Base-by-base conservation (phyloP, 768 basidiomycete species). In the Podaxis rugospora region DNA sequence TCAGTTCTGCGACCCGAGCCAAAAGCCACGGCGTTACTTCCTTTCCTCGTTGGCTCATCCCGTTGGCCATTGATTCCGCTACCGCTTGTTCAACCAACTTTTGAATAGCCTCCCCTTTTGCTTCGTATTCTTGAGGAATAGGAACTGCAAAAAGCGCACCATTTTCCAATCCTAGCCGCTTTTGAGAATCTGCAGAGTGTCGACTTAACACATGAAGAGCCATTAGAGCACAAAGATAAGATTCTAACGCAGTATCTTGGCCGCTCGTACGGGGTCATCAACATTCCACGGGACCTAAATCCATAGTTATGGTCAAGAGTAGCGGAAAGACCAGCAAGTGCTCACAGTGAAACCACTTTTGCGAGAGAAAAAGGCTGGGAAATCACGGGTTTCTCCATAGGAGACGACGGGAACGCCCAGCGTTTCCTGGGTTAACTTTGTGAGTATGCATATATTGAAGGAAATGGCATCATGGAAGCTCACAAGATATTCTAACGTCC, bases 1-100 rank as follows among this genome's bases (percentile, higher is more conserved):
- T 93, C 51, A 98, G 77, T 70, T 96, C 89, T 14, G 82, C 81
- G 1, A 98, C 87, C 32, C 96, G 86, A 47, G 81, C 78, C 32
- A 99, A 77, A 9, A 99, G 77, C 96, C 96, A 98, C 5, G 97
- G 97, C 1, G 97, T 99, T 5, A 84, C 94, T 62, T 93, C 91
- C 66, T 97, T 98, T 2, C 97, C 97, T 16, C 80, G 77, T 66
- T 78, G 85, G 67, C 83, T 89, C 50, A 96, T 76, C 1, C 95
- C 93, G 64, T 88, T 89, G 61, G 83, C 80, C 63, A 92, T 88
- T 3, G 92, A 89, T 74, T 99, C 96, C 13, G 71, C 69, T 4
- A 99, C 82, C 5, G 97, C 97, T 66, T 85, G 87, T 60, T 95
- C 88, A 6, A 98, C 90, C 0, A 87, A 86, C 46, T 78, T 69